Evolutionary conservation across 2,329 filamentous ascomycete species (phyloP).

Genomic region (Aspergillus quadricinctus): DNA sequence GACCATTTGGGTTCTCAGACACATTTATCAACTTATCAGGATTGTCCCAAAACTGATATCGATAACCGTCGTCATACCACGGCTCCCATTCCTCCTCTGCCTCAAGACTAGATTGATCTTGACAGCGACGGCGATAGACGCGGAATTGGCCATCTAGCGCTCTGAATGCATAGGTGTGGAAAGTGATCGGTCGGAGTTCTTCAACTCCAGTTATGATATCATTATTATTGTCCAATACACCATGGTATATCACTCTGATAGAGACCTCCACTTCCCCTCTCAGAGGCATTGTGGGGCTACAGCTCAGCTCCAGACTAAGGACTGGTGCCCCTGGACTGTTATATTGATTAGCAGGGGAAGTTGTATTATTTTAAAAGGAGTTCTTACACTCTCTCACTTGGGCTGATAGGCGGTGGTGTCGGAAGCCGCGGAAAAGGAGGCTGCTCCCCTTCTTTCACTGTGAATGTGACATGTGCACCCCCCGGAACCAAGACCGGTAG

Average conservation of each 20-base stretch:
- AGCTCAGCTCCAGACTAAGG: too few relatives aligned
- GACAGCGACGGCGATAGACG: constrained; percentile 1
- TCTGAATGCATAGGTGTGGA: constrained; percentile 1
- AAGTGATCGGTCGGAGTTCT: constrained; percentile 1
- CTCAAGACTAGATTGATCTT: neutral
- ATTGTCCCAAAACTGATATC: constrained; percentile 4
- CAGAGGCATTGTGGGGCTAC: too few relatives aligned
- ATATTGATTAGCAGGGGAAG: too few relatives aligned
- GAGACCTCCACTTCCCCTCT: too few relatives aligned
- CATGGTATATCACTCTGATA: constrained; percentile 1
- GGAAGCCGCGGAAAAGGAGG: neutral
- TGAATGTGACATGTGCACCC: neutral
- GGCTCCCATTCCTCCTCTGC: constrained; percentile 4
- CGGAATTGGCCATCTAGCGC: neutral
- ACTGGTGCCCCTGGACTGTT: too few relatives aligned
- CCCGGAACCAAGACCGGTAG: neutral
- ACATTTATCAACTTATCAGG: neutral
- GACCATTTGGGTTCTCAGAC: neutral
- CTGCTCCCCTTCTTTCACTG: neutral
- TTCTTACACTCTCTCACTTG: constrained; percentile 1
- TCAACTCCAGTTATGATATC: neutral
- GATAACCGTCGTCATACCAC: neutral
- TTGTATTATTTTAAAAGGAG: neutral
- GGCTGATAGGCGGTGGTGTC: neutral
- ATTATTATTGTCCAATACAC: neutral